A percentile compares a stretch with the other conserved stretches of the same genome.
Evolutionary conservation across 208 protist genomes (phyloP).

Genomic region (Angomonas desouzai): DNA sequence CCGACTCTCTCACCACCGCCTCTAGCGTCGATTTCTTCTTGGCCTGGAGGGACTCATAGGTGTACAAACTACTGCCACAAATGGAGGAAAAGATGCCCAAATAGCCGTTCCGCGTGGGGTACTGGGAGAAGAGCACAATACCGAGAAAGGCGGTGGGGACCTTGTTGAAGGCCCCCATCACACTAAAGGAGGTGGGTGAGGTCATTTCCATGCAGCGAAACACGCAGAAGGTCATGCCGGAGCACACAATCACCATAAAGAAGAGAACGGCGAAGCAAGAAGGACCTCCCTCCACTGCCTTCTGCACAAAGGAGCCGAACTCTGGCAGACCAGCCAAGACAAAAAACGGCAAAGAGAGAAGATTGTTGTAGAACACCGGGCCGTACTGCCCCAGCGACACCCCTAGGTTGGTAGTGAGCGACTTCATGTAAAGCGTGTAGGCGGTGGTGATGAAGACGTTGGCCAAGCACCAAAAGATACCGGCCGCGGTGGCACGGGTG

Average conservation of each 20-base stretch:
- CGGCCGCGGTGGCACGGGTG: conserved; percentile 64
- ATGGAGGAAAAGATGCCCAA: conserved; percentile 70
- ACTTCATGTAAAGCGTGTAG: conserved; percentile 89
- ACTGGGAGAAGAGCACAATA: conserved; percentile 82
- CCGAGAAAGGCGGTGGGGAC: conserved; percentile 77
- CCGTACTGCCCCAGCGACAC: conserved; percentile 67
- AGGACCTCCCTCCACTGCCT: conserved; percentile 10
- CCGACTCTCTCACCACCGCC: conserved; percentile 9
- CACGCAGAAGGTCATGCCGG: conserved; percentile 77
- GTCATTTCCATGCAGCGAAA: conserved; percentile 88
- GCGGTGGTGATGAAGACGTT: conserved; percentile 71
- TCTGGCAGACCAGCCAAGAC: conserved; percentile 9
- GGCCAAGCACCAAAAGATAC: conserved; percentile 75
- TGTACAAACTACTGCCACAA: conserved; percentile 71
- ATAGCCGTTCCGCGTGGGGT: conserved; percentile 60
- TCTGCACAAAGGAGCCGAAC: conserved; percentile 9
- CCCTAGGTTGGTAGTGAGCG: conserved; percentile 42
- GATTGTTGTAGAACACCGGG: conserved; percentile 88
- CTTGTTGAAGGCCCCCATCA: conserved; percentile 83
- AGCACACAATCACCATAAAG: conserved; percentile 53
- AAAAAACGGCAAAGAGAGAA: conserved; percentile 77
- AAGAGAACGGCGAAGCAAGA: conserved; percentile 29
- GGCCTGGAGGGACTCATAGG: conserved; percentile 43
- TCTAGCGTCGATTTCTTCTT: conserved; percentile 23
- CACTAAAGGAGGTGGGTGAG: conserved; percentile 89